Conservation (phyloP, 2,329 filamentous ascomycete genomes). For the Esteya vermicola region DNA sequence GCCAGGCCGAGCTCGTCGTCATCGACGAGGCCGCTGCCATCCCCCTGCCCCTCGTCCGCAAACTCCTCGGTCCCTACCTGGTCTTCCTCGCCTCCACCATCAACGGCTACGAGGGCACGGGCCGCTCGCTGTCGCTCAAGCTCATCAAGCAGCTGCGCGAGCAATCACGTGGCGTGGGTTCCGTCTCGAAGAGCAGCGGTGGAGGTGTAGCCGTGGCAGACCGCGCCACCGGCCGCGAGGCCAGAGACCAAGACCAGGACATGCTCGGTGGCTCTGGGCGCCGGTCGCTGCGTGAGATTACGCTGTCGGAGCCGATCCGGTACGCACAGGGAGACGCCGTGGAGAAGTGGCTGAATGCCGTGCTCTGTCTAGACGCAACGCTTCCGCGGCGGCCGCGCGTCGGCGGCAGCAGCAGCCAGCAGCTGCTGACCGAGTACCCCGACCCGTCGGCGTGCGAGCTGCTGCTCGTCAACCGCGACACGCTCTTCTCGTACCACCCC, state of each 20-base stretch:
- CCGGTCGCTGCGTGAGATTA: constrained; percentile 80
- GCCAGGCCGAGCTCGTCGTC: constrained; percentile 86
- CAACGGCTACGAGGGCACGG: constrained; percentile 96
- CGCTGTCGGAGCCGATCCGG: constrained; percentile 83
- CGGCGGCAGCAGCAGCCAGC: constrained; percentile 39
- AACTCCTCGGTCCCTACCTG: constrained; percentile 90
- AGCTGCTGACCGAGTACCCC: too few species aligned
- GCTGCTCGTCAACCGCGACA: constrained; percentile 89
- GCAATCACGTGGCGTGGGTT: constrained; percentile 53
- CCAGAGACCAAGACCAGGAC: constrained; percentile 47
- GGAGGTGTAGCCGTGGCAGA: constrained; percentile 54
- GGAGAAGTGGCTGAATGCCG: constrained; percentile 89
- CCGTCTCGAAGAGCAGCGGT: constrained; percentile 31
- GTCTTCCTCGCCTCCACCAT: constrained; percentile 99
- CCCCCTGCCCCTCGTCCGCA: constrained; percentile 78
- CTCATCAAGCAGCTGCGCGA: constrained; percentile 94
- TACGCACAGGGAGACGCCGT: constrained; percentile 84
- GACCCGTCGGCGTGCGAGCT: constrained; percentile 87
- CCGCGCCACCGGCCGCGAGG: constrained; percentile 59
- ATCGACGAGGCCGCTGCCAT: constrained; percentile 98
- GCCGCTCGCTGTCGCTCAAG: constrained; percentile 86
- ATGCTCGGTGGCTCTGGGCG: constrained; percentile 31
- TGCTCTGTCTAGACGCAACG: constrained; percentile 88
- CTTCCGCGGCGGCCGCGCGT: constrained; percentile 57
- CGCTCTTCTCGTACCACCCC: constrained; percentile 93